A percentile compares a stretch with the other conserved stretches of the same genome.
These are phyloP conservation scores for Paracoccidioides brasiliensis DNA, from an alignment of 2,329 filamentous ascomycete genomes.

Conservation along the genomic window DNA sequence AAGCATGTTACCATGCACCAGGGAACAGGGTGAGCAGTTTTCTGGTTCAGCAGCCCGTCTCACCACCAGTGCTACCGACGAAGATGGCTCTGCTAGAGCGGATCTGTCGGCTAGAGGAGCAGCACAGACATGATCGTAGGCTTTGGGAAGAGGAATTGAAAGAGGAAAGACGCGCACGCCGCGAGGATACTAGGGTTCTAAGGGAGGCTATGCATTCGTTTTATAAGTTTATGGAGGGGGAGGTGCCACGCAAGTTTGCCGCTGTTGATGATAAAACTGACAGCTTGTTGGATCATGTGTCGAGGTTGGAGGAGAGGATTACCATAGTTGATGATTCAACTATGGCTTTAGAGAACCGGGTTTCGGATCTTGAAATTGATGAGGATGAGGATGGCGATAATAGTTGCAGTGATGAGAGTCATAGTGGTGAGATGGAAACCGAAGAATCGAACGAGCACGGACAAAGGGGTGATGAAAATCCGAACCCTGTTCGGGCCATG, in stretches of 20 bases:
- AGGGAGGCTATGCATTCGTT: slow-evolving; percentile 19
- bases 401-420: neutral
- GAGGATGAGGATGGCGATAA: neutral
- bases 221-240: slow-evolving; percentile 16
- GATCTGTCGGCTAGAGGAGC: slow-evolving; percentile 16
- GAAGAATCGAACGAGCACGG: neutral
- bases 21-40: neutral
- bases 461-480: neutral
- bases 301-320: slow-evolving; percentile 16
- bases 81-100: slow-evolving; percentile 13
- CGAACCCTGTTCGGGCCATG: neutral
- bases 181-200: slow-evolving; percentile 17
- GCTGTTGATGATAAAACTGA: slow-evolving; percentile 19
- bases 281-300: slow-evolving; percentile 16
- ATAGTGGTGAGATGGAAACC: neutral
- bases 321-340: slow-evolving; percentile 17
- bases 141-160: slow-evolving; percentile 13
- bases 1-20: slow-evolving; percentile 32
- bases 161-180: slow-evolving; percentile 16
- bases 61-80: neutral
- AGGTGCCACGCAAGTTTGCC: slow-evolving; percentile 16
- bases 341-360: slow-evolving; percentile 13
- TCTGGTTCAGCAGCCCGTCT: slow-evolving; percentile 4
- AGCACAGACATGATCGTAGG: slow-evolving; percentile 15
- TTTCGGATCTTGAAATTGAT: slow-evolving; percentile 14